Base-by-base conservation (phyloP, 768 basidiomycete species). In the Auricularia cornea region DNA sequence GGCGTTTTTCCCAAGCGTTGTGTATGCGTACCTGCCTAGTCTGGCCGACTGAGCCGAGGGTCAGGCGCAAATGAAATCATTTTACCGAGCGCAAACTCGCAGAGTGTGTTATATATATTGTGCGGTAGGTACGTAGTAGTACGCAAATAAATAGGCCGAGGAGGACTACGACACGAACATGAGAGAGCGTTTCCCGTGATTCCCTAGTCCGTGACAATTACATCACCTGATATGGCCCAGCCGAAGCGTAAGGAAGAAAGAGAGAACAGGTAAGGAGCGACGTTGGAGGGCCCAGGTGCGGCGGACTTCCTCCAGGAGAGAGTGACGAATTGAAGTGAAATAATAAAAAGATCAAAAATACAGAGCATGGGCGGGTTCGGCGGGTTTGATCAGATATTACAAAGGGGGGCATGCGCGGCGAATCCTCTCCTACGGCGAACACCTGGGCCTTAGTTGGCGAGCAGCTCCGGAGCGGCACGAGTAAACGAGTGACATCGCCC, bases 381-480 rank as follows among this genome's bases (percentile, higher is more conserved):
- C 44, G 44, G 44, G 44, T 38, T 38, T 48, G 44, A 48, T 48
- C 44, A 48, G 44, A 23, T 18, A 48, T 48, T 48, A 48, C 23
- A 48, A 18, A 48, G 20, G 44, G 44, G 44, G 44, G 16, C 44
- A 48, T 38, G 44, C 44, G 44, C 44, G 44, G 44, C 44, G 44
- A 48, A 48, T 48, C 44, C 44, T 48, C 44, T 48, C n/a, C 44
- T 23, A 48, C 44, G 44, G 73, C 77, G 40, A 74, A 70, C 63
- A 63, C 79, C 29, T 71, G 78, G 66, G 59, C 29, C 20, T 38
- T 38, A 38, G 35, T 38, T 8, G 35, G 35, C 35, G 35, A 38
- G 35, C 35, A 38, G 35, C 35, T 38, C 35, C 35, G 35, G 35
- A 38, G 35, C 35, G 35, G 35, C 35, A 38, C 35, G 35, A 38